Conservation (phyloP, 495 filamentous ascomycete species). For the Penicillium roqueforti region DNA sequence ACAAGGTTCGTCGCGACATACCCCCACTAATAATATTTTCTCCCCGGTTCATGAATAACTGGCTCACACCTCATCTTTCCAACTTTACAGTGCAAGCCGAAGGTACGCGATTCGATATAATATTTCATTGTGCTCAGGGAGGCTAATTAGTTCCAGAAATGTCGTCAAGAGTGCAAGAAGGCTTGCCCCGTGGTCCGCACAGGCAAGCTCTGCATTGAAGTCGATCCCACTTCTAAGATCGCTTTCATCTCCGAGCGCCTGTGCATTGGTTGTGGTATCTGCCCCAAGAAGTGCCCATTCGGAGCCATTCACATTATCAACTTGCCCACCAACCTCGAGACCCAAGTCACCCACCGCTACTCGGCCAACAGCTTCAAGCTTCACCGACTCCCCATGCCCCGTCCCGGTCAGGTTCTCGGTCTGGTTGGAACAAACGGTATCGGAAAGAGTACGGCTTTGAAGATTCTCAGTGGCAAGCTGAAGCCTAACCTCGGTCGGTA, state of each 20-base stretch:
- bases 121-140: background rate
- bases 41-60: conserved; percentile 7
- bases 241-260: conserved; percentile 95
- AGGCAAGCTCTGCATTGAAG: conserved; percentile 96
- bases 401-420: conserved; percentile 94
- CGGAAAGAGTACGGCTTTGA: conserved; percentile 96
- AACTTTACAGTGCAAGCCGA: conserved; percentile 81
- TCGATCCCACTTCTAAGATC: conserved; percentile 82
- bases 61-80: conserved; percentile 31
- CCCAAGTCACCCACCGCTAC: conserved; percentile 95
- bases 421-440: conserved; percentile 99
- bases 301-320: conserved; percentile 99
- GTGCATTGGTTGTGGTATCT: conserved; percentile 98
- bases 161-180: conserved; percentile 98
- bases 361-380: conserved; percentile 99
- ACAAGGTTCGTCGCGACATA: conserved; percentile 68
- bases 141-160: conserved; percentile 58
- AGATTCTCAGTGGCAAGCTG: conserved; percentile 95
- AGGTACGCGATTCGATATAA: conserved; percentile 51
- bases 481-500: conserved; percentile 95
- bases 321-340: conserved; percentile 96
- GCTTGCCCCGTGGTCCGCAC: conserved; percentile 96
- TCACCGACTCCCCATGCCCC: conserved; percentile 89
- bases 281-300: conserved; percentile 99
- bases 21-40: conserved; percentile 31